Percentiles rank a stretch among this genome's conserved stretches.
These are phyloP conservation scores for Butyriboletus loyo DNA, from an alignment of 768 basidiomycete species.

Conservation along the genomic window DNA sequence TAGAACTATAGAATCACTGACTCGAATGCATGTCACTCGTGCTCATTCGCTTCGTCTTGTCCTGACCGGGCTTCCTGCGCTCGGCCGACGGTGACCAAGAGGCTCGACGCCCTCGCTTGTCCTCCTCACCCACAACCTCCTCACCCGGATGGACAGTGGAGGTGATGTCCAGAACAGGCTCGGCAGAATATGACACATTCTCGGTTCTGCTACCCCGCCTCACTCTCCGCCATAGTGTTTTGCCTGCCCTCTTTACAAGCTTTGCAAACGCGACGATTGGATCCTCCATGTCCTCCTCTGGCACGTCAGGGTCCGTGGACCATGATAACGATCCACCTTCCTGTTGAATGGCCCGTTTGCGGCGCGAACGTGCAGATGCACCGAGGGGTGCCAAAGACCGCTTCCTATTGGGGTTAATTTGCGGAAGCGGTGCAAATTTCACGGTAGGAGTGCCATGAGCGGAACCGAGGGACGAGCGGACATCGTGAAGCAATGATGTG, in stretches of 20 bases:
- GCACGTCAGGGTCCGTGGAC: constrained; percentile 20
- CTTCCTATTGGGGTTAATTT: constrained; percentile 47
- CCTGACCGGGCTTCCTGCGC: constrained; percentile 18
- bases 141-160: constrained; percentile 22
- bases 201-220: constrained; percentile 34
- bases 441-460: constrained; percentile 34
- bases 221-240: constrained; percentile 45
- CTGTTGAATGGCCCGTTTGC: constrained; percentile 17
- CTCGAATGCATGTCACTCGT: constrained; percentile 18
- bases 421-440: constrained; percentile 59
- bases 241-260: constrained; percentile 45
- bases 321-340: constrained; percentile 19
- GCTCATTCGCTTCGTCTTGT: constrained; percentile 18
- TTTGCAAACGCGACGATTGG: constrained; percentile 48
- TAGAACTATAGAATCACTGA: constrained; percentile 75
- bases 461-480: constrained; percentile 15
- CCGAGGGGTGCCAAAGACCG: constrained; percentile 51
- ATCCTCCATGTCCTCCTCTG: constrained; percentile 40
- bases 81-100: constrained; percentile 26
- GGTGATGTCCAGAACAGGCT: constrained; percentile 21
- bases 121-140: constrained; percentile 3
- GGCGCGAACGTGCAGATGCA: constrained; percentile 43
- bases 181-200: constrained; percentile 1
- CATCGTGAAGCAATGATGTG: constrained; percentile 3
- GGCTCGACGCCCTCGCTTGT: constrained; percentile 13